phyloP scores from a whole-genome alignment of 495 filamentous ascomycete genomes.

The Hyaloscypha variabilis region DNA sequence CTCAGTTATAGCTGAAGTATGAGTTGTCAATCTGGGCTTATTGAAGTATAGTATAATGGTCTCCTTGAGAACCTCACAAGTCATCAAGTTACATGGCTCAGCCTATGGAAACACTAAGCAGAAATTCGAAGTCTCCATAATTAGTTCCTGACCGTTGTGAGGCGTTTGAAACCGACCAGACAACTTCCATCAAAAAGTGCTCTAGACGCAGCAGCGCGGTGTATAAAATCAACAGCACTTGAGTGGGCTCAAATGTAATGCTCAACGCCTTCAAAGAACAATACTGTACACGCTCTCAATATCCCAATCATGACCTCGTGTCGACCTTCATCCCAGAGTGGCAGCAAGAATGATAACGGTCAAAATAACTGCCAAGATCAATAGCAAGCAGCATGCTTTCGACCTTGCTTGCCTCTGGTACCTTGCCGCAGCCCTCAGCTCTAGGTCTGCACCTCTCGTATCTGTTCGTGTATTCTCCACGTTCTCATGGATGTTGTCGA shows the following conservation, averaged over 20 bases:
- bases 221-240: neutral
- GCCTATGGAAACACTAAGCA: neutral
- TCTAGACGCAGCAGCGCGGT: neutral
- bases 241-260: neutral
- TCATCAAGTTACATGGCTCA: neutral
- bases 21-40: too few species aligned
- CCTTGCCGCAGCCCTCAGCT: conserved; percentile 78
- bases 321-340: conserved; percentile 56
- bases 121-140: neutral
- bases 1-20: too few species aligned
- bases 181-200: neutral
- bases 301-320: neutral
- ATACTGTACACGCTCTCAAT: conserved; percentile 5
- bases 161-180: neutral
- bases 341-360: conserved; percentile 87
- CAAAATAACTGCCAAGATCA: conserved; percentile 89
- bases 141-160: neutral
- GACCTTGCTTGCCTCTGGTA: conserved; percentile 93
- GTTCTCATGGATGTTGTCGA: conserved; percentile 88
- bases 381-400: conserved; percentile 87
- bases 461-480: conserved; percentile 78
- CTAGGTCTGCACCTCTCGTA: conserved; percentile 80
- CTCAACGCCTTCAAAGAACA: conserved; percentile 2
- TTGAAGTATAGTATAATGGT: too few species aligned
- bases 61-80: too few species aligned